Conservation (phyloP, 805 yeast species). For the Lachancea mirantina region DNA sequence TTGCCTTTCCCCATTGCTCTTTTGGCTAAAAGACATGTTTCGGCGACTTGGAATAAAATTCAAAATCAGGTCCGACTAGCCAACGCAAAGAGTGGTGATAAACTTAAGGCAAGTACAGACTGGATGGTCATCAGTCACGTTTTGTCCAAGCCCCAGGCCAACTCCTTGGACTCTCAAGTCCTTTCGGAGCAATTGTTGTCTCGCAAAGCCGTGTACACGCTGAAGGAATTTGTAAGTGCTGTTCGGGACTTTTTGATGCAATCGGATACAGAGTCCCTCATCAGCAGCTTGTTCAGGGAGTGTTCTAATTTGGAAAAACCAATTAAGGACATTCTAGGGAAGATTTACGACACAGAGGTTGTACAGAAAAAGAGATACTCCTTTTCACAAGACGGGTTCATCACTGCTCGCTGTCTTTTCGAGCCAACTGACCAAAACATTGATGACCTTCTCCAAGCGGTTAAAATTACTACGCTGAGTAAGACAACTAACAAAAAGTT, state of each 20-base stretch:
- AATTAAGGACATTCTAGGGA: constrained; percentile 17
- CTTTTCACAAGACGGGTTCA: constrained; percentile 13
- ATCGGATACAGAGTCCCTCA: constrained; percentile 9
- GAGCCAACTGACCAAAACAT: constrained; percentile 25
- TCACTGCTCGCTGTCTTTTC: constrained; percentile 22
- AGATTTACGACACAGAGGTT: constrained; percentile 20
- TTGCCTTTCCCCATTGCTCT: constrained; percentile 15
- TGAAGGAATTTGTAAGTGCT: constrained; percentile 13
- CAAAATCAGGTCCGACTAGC: constrained; percentile 15
- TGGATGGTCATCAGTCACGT: constrained; percentile 24
- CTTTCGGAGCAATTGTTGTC: constrained; percentile 17
- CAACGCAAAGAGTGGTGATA: constrained; percentile 25
- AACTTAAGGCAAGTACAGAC: constrained; percentile 18
- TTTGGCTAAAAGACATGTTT: constrained; percentile 8
- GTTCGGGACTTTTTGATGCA: constrained; percentile 11
- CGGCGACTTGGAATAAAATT: constrained; percentile 15
- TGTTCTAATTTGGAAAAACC: constrained; percentile 17
- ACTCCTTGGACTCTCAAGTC: constrained; percentile 25
- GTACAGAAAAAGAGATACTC: constrained; percentile 14
- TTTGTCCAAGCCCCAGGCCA: constrained; percentile 16
- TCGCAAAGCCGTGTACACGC: constrained; percentile 11
- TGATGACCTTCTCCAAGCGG: constrained; percentile 16
- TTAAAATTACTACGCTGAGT: constrained; percentile 9
- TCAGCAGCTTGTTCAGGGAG: constrained; percentile 13
- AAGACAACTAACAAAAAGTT: constrained; percentile 11